These are phyloP conservation scores for Sphagnum contortum DNA, from an alignment of 225 moss, liverwort and hornwort genomes.

Conservation along the genomic window DNA sequence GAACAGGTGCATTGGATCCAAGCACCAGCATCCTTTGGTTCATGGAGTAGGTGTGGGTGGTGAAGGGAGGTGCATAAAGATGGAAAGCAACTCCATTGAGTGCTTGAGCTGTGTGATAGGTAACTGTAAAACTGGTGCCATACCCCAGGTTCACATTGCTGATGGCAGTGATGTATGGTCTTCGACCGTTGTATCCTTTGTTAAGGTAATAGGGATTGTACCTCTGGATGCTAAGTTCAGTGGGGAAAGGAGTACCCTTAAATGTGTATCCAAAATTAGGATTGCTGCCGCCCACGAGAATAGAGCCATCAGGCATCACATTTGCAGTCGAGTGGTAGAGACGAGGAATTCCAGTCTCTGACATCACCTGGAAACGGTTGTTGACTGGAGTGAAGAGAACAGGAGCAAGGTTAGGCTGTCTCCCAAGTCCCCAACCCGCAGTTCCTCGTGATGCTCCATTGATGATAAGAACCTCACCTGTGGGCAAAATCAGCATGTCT, in stretches of 20 bases:
- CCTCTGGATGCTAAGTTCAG: slow-evolving; percentile 47
- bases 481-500: slow-evolving; percentile 55
- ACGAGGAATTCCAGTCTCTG: slow-evolving; percentile 20
- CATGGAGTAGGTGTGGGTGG: slow-evolving; percentile 49
- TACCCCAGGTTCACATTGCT: slow-evolving; percentile 7
- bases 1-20: neutral
- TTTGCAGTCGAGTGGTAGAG: slow-evolving; percentile 53
- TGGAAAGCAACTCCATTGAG: slow-evolving; percentile 15
- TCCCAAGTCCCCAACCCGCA: slow-evolving; percentile 39
- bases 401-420: slow-evolving; percentile 18
- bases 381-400: slow-evolving; percentile 20
- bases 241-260: slow-evolving; percentile 23
- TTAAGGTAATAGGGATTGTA: slow-evolving; percentile 35
- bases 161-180: slow-evolving; percentile 8
- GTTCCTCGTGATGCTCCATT: slow-evolving; percentile 43
- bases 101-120: slow-evolving; percentile 6
- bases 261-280: slow-evolving; percentile 30
- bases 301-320: slow-evolving; percentile 30
- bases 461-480: slow-evolving; percentile 35
- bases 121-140: slow-evolving; percentile 17
- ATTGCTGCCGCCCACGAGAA: slow-evolving; percentile 47
- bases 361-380: slow-evolving; percentile 27
- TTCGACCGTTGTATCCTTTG: neutral
- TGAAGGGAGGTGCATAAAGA: slow-evolving; percentile 49
- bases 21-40: slow-evolving; percentile 37